These are phyloP conservation scores for Hygrocybe coccinea DNA, from an alignment of 768 basidiomycete genomes.

Conservation along the genomic window DNA sequence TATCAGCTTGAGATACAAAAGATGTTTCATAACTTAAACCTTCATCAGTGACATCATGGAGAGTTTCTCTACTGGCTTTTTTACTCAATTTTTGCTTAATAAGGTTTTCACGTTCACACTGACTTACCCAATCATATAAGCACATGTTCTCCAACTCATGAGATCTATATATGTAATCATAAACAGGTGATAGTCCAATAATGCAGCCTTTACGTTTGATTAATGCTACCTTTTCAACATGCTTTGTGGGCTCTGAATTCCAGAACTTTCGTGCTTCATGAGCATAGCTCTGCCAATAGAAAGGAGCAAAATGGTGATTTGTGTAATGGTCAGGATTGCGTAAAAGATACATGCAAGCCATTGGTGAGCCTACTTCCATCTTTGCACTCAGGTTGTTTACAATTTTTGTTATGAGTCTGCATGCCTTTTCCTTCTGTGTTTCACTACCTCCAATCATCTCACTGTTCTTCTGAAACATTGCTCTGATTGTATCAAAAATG, in stretches of 20 bases:
- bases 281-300: constrained; percentile 15
- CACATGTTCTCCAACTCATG: constrained; percentile 14
- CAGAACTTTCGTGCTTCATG: constrained; percentile 12
- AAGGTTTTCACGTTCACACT: constrained; percentile 12
- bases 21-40: constrained; percentile 20
- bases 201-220: constrained; percentile 14
- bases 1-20: too few relatives aligned
- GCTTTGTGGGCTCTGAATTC: constrained; percentile 5
- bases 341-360: constrained; percentile 23
- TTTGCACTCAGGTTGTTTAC: constrained; percentile 27
- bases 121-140: constrained; percentile 28
- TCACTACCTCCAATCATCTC: constrained; percentile 15
- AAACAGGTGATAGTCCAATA: constrained; percentile 18
- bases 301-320: constrained; percentile 23
- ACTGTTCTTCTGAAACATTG: constrained; percentile 19
- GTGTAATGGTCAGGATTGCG: constrained; percentile 31
- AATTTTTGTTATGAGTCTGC: constrained; percentile 24
- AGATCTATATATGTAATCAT: constrained; percentile 28
- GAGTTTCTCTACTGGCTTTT: neutral
- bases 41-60: neutral
- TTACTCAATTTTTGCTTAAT: neutral
- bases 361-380: constrained; percentile 28
- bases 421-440: constrained; percentile 11
- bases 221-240: constrained; percentile 18
- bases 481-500: constrained; percentile 28